Evolutionary conservation across 331 rosid genomes (phyloP).

Genomic region (Quercus phellos): DNA sequence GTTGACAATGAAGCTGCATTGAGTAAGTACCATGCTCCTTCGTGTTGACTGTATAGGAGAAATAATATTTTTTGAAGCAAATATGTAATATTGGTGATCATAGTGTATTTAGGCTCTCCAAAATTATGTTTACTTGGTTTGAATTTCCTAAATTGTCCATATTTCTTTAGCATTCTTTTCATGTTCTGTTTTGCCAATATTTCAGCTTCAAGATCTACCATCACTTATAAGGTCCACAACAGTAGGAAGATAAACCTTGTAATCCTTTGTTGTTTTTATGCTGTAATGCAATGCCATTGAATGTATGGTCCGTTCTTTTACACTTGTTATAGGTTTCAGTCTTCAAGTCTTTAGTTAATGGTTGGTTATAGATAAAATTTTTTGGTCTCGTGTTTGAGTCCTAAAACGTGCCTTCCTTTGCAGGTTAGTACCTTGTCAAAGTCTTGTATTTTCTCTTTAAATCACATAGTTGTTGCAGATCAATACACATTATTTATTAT

Average conservation of each 20-base stretch:
- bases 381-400: not conserved
- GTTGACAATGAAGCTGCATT: conserved; percentile 57
- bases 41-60: not conserved
- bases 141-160: not conserved
- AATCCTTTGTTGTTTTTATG: not conserved
- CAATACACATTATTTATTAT: not conserved
- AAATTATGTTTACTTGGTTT: not conserved
- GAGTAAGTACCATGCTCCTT: conserved; percentile 41
- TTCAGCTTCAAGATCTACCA: not conserved
- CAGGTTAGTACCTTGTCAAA: not conserved
- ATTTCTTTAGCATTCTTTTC: not conserved
- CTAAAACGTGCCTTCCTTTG: not conserved
- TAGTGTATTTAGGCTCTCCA: not conserved
- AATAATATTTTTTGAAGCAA: not conserved
- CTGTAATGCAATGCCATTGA: not conserved
- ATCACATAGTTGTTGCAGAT: not conserved
- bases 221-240: not conserved
- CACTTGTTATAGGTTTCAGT: not conserved
- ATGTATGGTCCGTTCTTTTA: not conserved
- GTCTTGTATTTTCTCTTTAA: not conserved
- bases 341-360: not conserved
- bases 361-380: not conserved
- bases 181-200: not conserved
- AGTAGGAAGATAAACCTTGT: not conserved
- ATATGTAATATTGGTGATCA: not conserved